Conservation (phyloP, 495 filamentous ascomycete species). For the Aspergillus heteromorphus region DNA sequence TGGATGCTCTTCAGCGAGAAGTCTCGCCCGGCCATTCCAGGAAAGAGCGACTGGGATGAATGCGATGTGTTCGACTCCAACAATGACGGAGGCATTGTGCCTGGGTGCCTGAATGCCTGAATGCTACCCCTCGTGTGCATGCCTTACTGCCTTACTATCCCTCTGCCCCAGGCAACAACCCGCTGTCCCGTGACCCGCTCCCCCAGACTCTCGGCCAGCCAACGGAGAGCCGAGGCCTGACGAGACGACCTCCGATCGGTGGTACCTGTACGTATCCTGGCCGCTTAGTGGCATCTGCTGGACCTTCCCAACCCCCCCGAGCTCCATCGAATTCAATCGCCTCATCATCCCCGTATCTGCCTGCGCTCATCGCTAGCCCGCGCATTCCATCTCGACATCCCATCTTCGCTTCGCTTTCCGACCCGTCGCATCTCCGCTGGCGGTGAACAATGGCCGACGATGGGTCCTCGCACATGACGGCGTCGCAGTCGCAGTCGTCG, state of each 20-base stretch:
- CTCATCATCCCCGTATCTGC: not conserved
- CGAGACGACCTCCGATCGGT: not conserved
- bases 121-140: too few species aligned
- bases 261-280: not conserved
- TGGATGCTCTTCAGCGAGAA: too few species aligned
- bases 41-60: not conserved
- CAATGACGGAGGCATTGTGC: not conserved
- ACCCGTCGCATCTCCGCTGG: constrained; percentile 12
- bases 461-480: constrained; percentile 24
- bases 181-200: constrained; percentile 12
- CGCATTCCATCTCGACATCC: not conserved
- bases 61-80: not conserved
- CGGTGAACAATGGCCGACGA: constrained; percentile 34
- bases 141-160: too few species aligned
- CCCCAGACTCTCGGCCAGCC: constrained; percentile 6
- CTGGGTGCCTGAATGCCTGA: not conserved
- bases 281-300: constrained; percentile 1
- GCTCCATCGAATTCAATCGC: not conserved
- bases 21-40: not conserved
- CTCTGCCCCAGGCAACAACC: not conserved
- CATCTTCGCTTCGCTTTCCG: not conserved
- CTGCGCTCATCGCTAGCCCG: not conserved
- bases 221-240: constrained; percentile 8
- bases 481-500: constrained; percentile 40
- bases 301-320: constrained; percentile 9